A percentile compares a stretch with the other conserved stretches of the same genome.
These are phyloP conservation scores for Scheffersomyces spartinae DNA, from an alignment of 805 yeast species.

Conservation along the genomic window DNA sequence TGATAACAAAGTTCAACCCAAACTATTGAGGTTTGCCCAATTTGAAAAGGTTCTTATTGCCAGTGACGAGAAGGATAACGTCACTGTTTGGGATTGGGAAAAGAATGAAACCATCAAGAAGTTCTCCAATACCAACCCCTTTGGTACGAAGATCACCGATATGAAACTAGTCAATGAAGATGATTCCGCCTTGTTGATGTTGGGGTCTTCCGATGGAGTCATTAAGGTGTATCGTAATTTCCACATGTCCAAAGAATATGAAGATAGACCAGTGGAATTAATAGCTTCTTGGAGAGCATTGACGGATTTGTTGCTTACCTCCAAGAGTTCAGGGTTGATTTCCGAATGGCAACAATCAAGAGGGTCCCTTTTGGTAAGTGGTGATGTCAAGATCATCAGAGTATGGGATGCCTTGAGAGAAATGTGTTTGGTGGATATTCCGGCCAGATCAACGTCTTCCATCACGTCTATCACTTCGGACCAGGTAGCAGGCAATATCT, in stretches of 20 bases:
- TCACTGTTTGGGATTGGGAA: slow-evolving; percentile 86
- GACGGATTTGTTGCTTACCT: slow-evolving; percentile 71
- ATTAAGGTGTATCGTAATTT: slow-evolving; percentile 75
- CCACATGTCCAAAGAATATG: slow-evolving; percentile 34
- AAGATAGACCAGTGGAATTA: slow-evolving; percentile 34
- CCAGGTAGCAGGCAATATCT: slow-evolving; percentile 85
- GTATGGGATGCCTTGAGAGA: slow-evolving; percentile 98
- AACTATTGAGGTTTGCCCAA: slow-evolving; percentile 70
- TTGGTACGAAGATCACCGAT: slow-evolving; percentile 83
- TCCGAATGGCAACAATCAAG: slow-evolving; percentile 97
- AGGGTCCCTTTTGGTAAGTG: slow-evolving; percentile 84
- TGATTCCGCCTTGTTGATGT: slow-evolving; percentile 70
- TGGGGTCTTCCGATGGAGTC: slow-evolving; percentile 94
- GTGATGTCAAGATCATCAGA: slow-evolving; percentile 85
- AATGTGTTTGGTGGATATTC: slow-evolving; percentile 73
- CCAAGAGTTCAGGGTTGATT: slow-evolving; percentile 71
- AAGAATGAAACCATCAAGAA: slow-evolving; percentile 42
- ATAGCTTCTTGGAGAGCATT: slow-evolving; percentile 90
- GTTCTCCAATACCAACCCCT: slow-evolving; percentile 76
- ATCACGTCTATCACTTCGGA: slow-evolving; percentile 87
- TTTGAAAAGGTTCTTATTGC: slow-evolving; percentile 77
- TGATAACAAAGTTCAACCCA: slow-evolving; percentile 73
- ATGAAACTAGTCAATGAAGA: slow-evolving; percentile 83
- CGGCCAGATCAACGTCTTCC: slow-evolving; percentile 83
- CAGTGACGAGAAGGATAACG: slow-evolving; percentile 73